phyloP scores from a whole-genome alignment of 257 asterid species.

The Henckelia pumila region DNA sequence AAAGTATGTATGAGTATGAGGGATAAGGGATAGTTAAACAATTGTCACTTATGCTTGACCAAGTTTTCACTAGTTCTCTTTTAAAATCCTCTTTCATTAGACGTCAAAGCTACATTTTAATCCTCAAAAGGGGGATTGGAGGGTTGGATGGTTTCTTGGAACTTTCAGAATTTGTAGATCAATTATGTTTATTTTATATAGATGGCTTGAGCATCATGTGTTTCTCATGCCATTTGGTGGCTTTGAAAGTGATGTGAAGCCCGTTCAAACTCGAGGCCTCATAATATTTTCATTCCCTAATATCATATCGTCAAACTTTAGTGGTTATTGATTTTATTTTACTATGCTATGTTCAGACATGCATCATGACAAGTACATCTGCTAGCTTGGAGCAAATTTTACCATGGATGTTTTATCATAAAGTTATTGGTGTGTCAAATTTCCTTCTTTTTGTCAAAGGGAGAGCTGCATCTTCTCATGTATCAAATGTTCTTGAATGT shows the following conservation, averaged over 20 bases:
- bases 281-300: background rate
- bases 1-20: background rate
- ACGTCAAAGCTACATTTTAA: background rate
- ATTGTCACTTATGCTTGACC: background rate
- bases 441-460: slow-evolving; percentile 84
- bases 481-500: slow-evolving; percentile 74
- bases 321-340: slow-evolving; percentile 9
- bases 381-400: slow-evolving; percentile 79
- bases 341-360: slow-evolving; percentile 44
- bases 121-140: too few relatives aligned
- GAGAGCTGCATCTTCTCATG: slow-evolving; percentile 72
- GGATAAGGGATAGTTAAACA: slow-evolving; percentile 5
- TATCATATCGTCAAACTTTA: background rate
- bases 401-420: slow-evolving; percentile 88
- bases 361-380: slow-evolving; percentile 75
- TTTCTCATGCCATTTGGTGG: slow-evolving; percentile 18
- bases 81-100: background rate
- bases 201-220: slow-evolving; percentile 14
- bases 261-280: background rate
- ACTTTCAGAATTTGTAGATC: slow-evolving; percentile 5
- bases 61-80: background rate
- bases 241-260: background rate
- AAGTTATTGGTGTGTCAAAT: slow-evolving; percentile 68
- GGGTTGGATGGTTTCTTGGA: background rate
- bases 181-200: background rate